Conservation (phyloP, 495 filamentous ascomycete genomes). For the Corynascus novoguineensis region DNA sequence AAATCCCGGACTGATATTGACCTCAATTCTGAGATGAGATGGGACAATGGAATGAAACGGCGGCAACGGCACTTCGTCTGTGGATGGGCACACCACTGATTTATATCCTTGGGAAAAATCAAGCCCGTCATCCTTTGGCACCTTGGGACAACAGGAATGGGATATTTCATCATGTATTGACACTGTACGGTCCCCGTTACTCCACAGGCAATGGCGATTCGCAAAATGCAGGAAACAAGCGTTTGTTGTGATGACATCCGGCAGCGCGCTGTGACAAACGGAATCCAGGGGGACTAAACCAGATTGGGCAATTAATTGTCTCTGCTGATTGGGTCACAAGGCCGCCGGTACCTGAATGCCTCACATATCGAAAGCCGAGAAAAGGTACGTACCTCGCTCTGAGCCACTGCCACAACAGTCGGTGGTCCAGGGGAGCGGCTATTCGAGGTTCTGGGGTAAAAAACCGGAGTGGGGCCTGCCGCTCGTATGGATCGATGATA, state of each 20-base stretch:
- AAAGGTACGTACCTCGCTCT: constrained; percentile 11
- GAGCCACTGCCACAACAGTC: constrained; percentile 11
- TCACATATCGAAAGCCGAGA: background rate
- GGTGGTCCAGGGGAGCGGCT: constrained; percentile 22
- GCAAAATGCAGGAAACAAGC: constrained; percentile 18
- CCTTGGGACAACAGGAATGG: constrained; percentile 9
- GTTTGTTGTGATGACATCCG: constrained; percentile 29
- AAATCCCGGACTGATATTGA: constrained; percentile 5
- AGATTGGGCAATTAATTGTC: constrained; percentile 21
- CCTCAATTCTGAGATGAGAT: constrained; percentile 1
- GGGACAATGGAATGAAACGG: background rate
- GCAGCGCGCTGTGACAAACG: constrained; percentile 25
- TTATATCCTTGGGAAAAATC: constrained; percentile 17
- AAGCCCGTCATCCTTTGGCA: background rate
- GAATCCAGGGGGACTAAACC: constrained; percentile 22
- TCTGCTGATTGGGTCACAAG: constrained; percentile 35
- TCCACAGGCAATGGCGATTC: constrained; percentile 10
- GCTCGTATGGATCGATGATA: constrained; percentile 4
- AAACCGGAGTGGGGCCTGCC: background rate
- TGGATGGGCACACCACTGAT: constrained; percentile 7
- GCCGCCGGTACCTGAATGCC: constrained; percentile 30
- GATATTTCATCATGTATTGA: background rate
- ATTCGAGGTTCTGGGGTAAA: constrained; percentile 30
- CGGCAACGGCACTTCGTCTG: background rate
- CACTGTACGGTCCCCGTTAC: constrained; percentile 14